Evolutionary conservation across 225 moss, liverwort and hornwort genomes (phyloP), one percentile per base, ranked within the genome.

Genomic region (Marchantia paleacea): DNA sequence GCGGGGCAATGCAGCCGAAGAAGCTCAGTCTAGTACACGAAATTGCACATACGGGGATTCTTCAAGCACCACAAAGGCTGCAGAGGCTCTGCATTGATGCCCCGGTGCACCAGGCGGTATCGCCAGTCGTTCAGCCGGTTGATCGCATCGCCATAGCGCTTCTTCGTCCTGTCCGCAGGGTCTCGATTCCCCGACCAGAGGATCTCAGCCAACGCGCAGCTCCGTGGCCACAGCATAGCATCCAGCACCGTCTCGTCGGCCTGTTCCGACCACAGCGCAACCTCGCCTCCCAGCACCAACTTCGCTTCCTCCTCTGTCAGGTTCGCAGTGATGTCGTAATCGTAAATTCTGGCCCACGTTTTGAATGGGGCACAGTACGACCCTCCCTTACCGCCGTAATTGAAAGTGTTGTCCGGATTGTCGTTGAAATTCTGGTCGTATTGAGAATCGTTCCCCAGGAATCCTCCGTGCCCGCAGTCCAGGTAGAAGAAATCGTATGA

Each of bases 361-460:
- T 94, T 94, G 85, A 87, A 91, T 1, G 92, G 94, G 12, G 90
- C 90, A 74, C 94, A 94, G 88, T 89, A 94, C 54, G 94, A 94
- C 25, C 94, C 94, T 78, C 94, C 94, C n/a, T 53, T 22, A 8
- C 94, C 92, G 54, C 92, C 94, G 60, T 92, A 94, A 64, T 92
- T 94, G 81, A 90, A 75, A 26, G 79, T 85, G 81, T 90, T 88
- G 18, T 51, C 24, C 8, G 87, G 78, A 52, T 91, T 80, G 39
- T 90, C 75, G 75, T 92, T 89, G 79, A 72, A 84, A 84, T 92
- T 84, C 78, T 92, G 89, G 78, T 94, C 90, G 77, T 92, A 92
- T 66, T 90, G 55, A 0, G 85, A 81, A 83, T 94, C 94, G 55
- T 94, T 92, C 78, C 94, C 94, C 10, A 92, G 76, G 84, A 85